Evolutionary conservation across 169 alveolate species (phyloP).

Genomic region (Cryptosporidium tyzzeri): DNA sequence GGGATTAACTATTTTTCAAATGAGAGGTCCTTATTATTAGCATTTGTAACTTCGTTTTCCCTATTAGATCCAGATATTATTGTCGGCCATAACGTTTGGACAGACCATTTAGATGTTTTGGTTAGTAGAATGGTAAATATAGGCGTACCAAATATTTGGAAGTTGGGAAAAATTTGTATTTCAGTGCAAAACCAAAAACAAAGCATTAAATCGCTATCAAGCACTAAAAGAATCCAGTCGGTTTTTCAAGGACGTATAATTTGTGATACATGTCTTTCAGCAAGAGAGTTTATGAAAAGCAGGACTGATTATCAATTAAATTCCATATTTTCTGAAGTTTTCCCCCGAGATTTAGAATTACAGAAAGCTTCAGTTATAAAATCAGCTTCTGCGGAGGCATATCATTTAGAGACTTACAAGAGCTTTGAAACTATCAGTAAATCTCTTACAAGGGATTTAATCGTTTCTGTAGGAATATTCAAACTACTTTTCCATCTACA

Average conservation of each 20-base stretch:
- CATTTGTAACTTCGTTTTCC: slow-evolving; percentile 40
- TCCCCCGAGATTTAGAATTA: slow-evolving; percentile 23
- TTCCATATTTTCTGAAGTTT: slow-evolving; percentile 72
- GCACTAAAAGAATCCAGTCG: slow-evolving; percentile 57
- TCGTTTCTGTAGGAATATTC: slow-evolving; percentile 37
- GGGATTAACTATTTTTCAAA: slow-evolving; percentile 58
- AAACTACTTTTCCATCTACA: slow-evolving; percentile 77
- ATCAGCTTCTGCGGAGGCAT: not conserved
- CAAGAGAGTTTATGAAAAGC: slow-evolving; percentile 78
- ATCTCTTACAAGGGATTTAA: slow-evolving; percentile 17
- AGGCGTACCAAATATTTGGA: slow-evolving; percentile 57
- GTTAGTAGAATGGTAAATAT: slow-evolving; percentile 78
- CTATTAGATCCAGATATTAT: slow-evolving; percentile 82
- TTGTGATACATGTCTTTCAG: slow-evolving; percentile 80
- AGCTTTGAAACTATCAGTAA: slow-evolving; percentile 18
- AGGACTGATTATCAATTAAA: slow-evolving; percentile 77
- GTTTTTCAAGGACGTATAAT: slow-evolving; percentile 79
- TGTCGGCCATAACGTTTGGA: slow-evolving; percentile 81
- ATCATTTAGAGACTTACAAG: slow-evolving; percentile 13
- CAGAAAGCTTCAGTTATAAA: slow-evolving; percentile 11
- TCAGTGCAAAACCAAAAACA: slow-evolving; percentile 15
- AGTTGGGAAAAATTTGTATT: slow-evolving; percentile 27
- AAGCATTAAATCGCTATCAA: slow-evolving; percentile 24
- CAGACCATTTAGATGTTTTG: slow-evolving; percentile 77
- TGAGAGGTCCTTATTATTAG: slow-evolving; percentile 49